Conservation (phyloP, 306 rosid species). For the Dalbergia oliveri region DNA sequence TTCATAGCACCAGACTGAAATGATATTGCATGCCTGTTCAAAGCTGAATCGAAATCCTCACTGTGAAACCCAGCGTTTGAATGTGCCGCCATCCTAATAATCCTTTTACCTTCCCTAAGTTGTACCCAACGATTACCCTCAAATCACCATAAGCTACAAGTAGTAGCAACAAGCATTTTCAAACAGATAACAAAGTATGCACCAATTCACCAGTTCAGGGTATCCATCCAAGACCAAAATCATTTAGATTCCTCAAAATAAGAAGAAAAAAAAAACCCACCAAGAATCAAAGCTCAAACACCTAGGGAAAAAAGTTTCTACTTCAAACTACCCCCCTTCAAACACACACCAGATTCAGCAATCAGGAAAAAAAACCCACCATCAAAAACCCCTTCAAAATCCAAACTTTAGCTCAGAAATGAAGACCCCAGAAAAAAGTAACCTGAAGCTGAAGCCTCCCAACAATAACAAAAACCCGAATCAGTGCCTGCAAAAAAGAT, state of each 20-base stretch:
- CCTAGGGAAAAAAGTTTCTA: neutral
- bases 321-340: conserved; percentile 28
- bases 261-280: conserved; percentile 2
- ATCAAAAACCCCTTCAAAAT: conserved; percentile 37
- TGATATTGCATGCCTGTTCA: conserved; percentile 83
- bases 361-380: conserved; percentile 31
- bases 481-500: conserved; percentile 34
- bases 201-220: conserved; percentile 48
- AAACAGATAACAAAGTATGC: conserved; percentile 32
- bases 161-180: conserved; percentile 47
- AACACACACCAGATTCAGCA: conserved; percentile 33
- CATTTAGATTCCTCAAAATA: conserved; percentile 22
- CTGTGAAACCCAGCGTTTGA: conserved; percentile 78
- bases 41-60: conserved; percentile 65
- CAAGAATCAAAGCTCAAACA: conserved; percentile 26
- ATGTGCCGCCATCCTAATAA: conserved; percentile 68
- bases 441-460: conserved; percentile 28
- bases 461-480: conserved; percentile 13
- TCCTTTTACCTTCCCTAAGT: conserved; percentile 6
- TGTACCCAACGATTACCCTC: conserved; percentile 39
- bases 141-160: conserved; percentile 53
- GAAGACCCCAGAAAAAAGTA: conserved; percentile 20
- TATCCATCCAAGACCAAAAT: conserved; percentile 43
- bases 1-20: conserved; percentile 82
- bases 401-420: conserved; percentile 33